phyloP scores from a whole-genome alignment of 2,329 filamentous ascomycete genomes.

The Clonostachys chloroleuca region DNA sequence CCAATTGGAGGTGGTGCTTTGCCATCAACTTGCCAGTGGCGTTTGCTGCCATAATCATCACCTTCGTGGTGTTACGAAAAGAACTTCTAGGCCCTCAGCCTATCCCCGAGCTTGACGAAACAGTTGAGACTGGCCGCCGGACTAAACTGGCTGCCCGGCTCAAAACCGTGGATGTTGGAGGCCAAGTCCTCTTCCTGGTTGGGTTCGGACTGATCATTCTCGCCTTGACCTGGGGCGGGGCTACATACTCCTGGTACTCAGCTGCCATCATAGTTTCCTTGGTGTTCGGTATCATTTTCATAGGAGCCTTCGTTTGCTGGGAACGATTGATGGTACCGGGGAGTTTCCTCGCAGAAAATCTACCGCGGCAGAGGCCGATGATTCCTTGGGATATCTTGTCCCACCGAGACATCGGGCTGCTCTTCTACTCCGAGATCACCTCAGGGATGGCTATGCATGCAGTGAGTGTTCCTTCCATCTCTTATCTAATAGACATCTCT shows the following conservation, averaged over 20 bases:
- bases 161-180: constrained; percentile 50
- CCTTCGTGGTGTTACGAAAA: constrained; percentile 52
- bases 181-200: constrained; percentile 50
- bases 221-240: constrained; percentile 47
- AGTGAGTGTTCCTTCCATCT: constrained; percentile 16
- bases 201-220: constrained; percentile 42
- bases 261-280: constrained; percentile 39
- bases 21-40: constrained; percentile 57
- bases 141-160: constrained; percentile 37
- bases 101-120: constrained; percentile 37
- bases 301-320: constrained; percentile 36
- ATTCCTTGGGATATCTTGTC: constrained; percentile 56
- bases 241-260: constrained; percentile 43
- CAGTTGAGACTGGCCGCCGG: constrained; percentile 19
- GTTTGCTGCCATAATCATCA: constrained; percentile 42
- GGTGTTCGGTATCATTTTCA: constrained; percentile 32
- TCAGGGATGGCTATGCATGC: constrained; percentile 51
- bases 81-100: constrained; percentile 51
- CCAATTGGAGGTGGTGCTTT: constrained; percentile 65
- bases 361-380: constrained; percentile 56
- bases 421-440: constrained; percentile 58
- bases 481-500: constrained; percentile 12
- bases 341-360: constrained; percentile 34
- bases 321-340: constrained; percentile 50
- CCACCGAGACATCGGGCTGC: constrained; percentile 52